Conservation (phyloP, 1,284 basidiomycete species). For the Ustilago trichophora region DNA sequence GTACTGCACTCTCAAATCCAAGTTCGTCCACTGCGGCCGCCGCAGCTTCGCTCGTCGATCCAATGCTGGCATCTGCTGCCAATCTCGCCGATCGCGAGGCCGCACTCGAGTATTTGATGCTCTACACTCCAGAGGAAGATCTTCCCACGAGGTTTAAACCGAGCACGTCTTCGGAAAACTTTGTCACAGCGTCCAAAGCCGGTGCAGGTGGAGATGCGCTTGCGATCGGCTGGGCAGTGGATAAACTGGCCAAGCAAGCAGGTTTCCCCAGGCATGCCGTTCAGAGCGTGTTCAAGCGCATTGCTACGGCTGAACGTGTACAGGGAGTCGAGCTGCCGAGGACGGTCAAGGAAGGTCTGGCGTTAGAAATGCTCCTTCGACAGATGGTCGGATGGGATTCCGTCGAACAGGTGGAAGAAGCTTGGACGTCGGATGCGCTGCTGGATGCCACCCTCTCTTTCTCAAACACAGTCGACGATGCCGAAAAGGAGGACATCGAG, state of each 20-base stretch:
- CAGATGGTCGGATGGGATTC: constrained; percentile 37
- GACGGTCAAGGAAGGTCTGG: constrained; percentile 33
- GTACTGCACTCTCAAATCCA: constrained; percentile 31
- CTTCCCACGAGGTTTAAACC: constrained; percentile 71
- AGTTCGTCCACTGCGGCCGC: constrained; percentile 1
- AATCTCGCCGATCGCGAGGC: constrained; percentile 70
- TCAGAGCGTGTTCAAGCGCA: constrained; percentile 69
- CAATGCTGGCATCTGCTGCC: constrained; percentile 53
- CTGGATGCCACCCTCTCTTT: constrained; percentile 17
- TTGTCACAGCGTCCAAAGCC: constrained; percentile 72
- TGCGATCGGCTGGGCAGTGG: constrained; percentile 81
- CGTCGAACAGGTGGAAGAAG: neutral
- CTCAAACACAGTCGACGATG: constrained; percentile 3
- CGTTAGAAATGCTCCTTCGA: constrained; percentile 50
- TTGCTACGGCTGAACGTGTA: constrained; percentile 10
- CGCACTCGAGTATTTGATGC: constrained; percentile 78
- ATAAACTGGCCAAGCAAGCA: constrained; percentile 81
- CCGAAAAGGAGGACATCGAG: constrained; percentile 57
- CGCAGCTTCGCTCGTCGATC: constrained; percentile 29
- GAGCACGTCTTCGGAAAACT: constrained; percentile 74
- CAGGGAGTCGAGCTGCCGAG: constrained; percentile 9
- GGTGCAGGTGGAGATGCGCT: constrained; percentile 71
- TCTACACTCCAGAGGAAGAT: constrained; percentile 81
- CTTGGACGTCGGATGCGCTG: constrained; percentile 30
- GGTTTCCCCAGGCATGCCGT: constrained; percentile 83